These are phyloP conservation scores for Boletus rufocinnamomeus DNA, from an alignment of 768 basidiomycete species.

Conservation along the genomic window DNA sequence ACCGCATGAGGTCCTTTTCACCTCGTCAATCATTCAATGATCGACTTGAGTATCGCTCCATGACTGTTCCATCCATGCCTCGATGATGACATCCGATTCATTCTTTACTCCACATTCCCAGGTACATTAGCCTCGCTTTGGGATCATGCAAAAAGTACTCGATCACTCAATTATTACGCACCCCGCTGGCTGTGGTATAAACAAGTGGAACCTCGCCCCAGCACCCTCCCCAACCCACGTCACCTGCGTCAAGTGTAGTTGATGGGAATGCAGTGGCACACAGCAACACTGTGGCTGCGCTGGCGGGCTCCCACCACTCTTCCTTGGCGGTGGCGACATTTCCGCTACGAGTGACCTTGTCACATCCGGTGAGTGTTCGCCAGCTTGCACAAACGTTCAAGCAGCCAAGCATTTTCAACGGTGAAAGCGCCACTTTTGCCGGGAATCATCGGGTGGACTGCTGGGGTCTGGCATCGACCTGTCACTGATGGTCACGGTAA, in stretches of 20 bases:
- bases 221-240: background rate
- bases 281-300: background rate
- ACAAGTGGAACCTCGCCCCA: background rate
- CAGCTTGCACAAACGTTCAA: background rate
- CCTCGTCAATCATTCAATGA: background rate
- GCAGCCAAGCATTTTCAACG: background rate
- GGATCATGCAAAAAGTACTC: background rate
- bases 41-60: background rate
- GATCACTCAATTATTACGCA: background rate
- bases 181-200: background rate
- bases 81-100: background rate
- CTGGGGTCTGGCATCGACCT: background rate
- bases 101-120: background rate
- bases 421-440: constrained; percentile 4
- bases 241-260: background rate
- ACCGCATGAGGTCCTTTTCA: background rate
- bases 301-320: background rate
- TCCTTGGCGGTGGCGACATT: background rate
- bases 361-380: background rate
- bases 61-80: background rate
- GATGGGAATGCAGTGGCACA: constrained; percentile 4
- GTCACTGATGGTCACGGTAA: background rate
- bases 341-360: background rate
- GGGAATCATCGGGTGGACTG: background rate
- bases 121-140: background rate